phyloP scores from a whole-genome alignment of 2,329 filamentous ascomycete species.

The Teratosphaeriaceae sp. region DNA sequence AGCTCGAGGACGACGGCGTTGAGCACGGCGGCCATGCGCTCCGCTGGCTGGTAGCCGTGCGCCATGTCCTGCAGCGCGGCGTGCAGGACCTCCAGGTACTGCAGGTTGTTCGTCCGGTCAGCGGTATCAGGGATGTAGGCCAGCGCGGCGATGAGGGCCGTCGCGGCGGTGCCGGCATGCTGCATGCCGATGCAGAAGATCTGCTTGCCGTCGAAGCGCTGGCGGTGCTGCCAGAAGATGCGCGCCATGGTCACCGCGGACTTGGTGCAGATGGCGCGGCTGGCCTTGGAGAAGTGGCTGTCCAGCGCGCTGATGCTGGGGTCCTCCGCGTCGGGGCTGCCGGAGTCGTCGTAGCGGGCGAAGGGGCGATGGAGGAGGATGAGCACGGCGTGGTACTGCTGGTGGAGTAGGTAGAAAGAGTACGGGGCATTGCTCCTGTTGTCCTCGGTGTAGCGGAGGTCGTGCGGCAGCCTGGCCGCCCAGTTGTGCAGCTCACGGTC shows the following conservation, averaged over 20 bases:
- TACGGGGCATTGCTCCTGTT: constrained; percentile 17
- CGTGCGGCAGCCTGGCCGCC: constrained; percentile 15
- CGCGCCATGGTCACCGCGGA: constrained; percentile 19
- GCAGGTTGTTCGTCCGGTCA: constrained; percentile 20
- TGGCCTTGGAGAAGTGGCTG: constrained; percentile 19
- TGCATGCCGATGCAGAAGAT: constrained; percentile 22
- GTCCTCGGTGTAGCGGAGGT: constrained; percentile 21
- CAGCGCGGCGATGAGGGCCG: constrained; percentile 20
- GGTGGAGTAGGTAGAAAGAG: constrained; percentile 21
- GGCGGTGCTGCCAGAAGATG: constrained; percentile 21
- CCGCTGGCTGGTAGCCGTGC: constrained; percentile 18
- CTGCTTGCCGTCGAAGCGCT: constrained; percentile 20
- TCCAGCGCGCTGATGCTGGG: constrained; percentile 15
- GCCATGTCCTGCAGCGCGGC: constrained; percentile 19
- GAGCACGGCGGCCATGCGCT: constrained; percentile 18
- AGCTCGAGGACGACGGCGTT: constrained; percentile 20
- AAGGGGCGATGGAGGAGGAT: constrained; percentile 22
- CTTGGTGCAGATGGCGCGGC: constrained; percentile 21
- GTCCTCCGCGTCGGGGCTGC: constrained; percentile 11
- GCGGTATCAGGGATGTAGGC: constrained; percentile 18
- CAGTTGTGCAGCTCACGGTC: constrained; percentile 21
- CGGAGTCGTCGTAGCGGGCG: constrained; percentile 17
- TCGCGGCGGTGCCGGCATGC: constrained; percentile 20
- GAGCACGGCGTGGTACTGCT: constrained; percentile 20
- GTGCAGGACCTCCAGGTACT: constrained; percentile 21